These are phyloP conservation scores for Cryoendolithus antarcticus DNA, from an alignment of 2,329 filamentous ascomycete species.

Conservation along the genomic window DNA sequence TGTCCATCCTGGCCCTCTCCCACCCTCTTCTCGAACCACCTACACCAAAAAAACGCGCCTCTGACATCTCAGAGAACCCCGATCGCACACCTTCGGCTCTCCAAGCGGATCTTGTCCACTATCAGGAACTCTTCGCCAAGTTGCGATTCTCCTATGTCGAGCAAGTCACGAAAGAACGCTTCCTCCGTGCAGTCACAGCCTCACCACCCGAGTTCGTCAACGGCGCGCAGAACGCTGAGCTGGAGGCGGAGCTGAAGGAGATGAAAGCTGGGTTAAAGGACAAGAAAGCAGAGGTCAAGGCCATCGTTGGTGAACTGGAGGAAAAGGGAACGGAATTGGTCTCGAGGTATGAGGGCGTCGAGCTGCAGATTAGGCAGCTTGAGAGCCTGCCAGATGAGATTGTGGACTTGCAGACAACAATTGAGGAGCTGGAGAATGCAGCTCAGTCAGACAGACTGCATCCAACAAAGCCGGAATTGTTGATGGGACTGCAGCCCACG, in stretches of 20 bases:
- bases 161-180: constrained; percentile 97
- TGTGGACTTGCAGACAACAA: constrained; percentile 37
- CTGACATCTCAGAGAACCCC: constrained; percentile 56
- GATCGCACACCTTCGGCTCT: constrained; percentile 63
- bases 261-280: constrained; percentile 66
- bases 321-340: constrained; percentile 45
- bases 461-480: constrained; percentile 25
- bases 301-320: constrained; percentile 63
- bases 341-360: constrained; percentile 41
- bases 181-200: constrained; percentile 82
- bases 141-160: constrained; percentile 95
- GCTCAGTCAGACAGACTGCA: constrained; percentile 24
- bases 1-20: constrained; percentile 47
- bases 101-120: constrained; percentile 74
- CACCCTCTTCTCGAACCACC: constrained; percentile 23
- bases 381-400: constrained; percentile 41
- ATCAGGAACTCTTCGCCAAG: constrained; percentile 91
- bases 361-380: constrained; percentile 40
- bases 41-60: constrained; percentile 42
- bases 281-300: constrained; percentile 66
- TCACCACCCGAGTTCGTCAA: constrained; percentile 79
- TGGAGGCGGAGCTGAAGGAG: constrained; percentile 59
- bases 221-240: constrained; percentile 64
- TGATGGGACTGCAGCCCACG: constrained; percentile 33
- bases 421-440: constrained; percentile 32